These are phyloP conservation scores for Globisporangium ultimum DNA, from an alignment of 352 stramenopile genomes.

Conservation along the genomic window DNA sequence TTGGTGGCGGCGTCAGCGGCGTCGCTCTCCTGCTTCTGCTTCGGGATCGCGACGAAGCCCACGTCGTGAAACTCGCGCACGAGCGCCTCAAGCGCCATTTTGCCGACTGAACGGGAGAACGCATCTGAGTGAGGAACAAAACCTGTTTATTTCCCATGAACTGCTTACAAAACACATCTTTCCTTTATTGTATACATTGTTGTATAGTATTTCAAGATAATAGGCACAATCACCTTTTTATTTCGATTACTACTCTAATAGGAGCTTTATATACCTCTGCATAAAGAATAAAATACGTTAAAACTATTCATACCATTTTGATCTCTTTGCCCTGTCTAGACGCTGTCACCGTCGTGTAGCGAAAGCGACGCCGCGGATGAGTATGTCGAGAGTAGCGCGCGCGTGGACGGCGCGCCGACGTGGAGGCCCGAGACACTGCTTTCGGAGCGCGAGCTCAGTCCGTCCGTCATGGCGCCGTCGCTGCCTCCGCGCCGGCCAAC, in stretches of 20 bases:
- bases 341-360: conserved; percentile 8
- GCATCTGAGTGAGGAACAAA: no score
- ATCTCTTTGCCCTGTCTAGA: not conserved
- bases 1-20: no score
- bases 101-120: no score
- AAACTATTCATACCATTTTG: not conserved
- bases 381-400: conserved; percentile 7
- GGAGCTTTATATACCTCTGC: no score
- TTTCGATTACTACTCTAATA: not conserved
- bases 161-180: no score
- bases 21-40: no score
- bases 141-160: no score
- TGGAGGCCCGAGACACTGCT: conserved; percentile 7
- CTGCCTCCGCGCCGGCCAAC: not conserved
- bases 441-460: conserved; percentile 8
- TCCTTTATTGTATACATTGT: no score
- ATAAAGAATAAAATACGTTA: not conserved
- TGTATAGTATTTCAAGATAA: no score
- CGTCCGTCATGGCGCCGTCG: conserved; percentile 2
- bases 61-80: conserved; percentile 34
- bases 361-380: conserved; percentile 15
- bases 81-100: not conserved
- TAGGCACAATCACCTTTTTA: not conserved
- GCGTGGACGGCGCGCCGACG: not conserved
- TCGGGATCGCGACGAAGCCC: conserved; percentile 42